Evolutionary conservation across 805 yeast genomes (phyloP).

Genomic region (Saccharomycopsis synnaedendra): DNA sequence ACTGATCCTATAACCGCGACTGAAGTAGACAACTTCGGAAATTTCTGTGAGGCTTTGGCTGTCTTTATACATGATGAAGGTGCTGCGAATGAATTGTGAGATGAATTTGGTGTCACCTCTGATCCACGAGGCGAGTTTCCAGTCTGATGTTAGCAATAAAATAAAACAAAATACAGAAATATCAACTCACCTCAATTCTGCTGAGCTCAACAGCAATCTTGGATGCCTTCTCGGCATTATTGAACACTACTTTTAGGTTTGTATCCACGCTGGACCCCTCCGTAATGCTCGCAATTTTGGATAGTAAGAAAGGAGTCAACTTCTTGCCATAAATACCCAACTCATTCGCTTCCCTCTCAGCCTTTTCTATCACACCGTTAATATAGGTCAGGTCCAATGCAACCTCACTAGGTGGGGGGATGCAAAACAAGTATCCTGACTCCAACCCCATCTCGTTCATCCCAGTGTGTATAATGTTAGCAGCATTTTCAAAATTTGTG

Average conservation of each 20-base stretch:
- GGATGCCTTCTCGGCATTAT: conserved; percentile 63
- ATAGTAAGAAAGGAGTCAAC: conserved; percentile 67
- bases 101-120: conserved; percentile 2
- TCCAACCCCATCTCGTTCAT: conserved; percentile 35
- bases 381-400: conserved; percentile 49
- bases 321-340: conserved; percentile 56
- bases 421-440: conserved; percentile 69
- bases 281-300: conserved; percentile 55
- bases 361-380: conserved; percentile 41
- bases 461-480: conserved; percentile 42
- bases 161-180: background rate
- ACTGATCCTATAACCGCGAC: conserved; percentile 59
- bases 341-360: conserved; percentile 42
- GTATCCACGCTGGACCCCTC: conserved; percentile 58
- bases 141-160: background rate
- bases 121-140: background rate
- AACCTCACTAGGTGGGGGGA: conserved; percentile 62
- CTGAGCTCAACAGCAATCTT: conserved; percentile 48
- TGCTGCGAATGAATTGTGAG: background rate
- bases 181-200: conserved; percentile 23
- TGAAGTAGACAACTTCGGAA: too few relatives aligned
- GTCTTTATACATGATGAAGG: background rate
- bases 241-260: conserved; percentile 64
- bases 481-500: conserved; percentile 43
- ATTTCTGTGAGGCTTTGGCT: too few relatives aligned